Conservation (phyloP, 208 protist species). For the Trypanosomatidae sp. region DNA sequence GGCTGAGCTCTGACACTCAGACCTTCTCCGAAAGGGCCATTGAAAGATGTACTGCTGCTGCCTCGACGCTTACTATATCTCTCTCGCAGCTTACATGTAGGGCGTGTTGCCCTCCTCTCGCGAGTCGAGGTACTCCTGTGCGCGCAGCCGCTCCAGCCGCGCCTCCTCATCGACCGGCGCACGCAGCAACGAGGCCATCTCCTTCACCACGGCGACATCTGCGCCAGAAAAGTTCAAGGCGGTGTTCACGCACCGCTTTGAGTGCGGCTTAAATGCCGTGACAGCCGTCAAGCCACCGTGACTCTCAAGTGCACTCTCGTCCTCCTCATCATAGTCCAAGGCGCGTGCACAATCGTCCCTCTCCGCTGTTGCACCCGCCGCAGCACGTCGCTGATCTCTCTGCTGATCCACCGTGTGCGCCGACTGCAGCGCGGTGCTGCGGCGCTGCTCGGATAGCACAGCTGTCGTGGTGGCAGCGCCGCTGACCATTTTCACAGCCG, state of each 20-base stretch:
- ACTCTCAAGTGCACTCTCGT: too few species aligned
- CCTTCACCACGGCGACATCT: slow-evolving; percentile 32
- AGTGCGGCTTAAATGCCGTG: neutral
- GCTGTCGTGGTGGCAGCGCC: neutral
- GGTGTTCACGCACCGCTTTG: slow-evolving; percentile 15
- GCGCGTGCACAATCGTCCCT: too few species aligned
- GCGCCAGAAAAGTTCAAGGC: slow-evolving; percentile 25
- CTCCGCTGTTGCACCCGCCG: too few species aligned
- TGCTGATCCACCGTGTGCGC: neutral
- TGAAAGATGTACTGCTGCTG: too few species aligned
- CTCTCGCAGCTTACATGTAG: too few species aligned
- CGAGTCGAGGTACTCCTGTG: slow-evolving; percentile 21
- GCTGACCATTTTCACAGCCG: slow-evolving; percentile 3
- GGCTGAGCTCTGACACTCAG: too few species aligned
- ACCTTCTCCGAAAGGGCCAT: too few species aligned
- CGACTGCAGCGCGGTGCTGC: neutral
- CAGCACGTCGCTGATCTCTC: too few species aligned
- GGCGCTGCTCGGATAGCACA: slow-evolving; percentile 9
- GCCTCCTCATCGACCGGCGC: neutral
- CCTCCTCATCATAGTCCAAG: neutral
- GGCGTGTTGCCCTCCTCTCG: slow-evolving; percentile 19
- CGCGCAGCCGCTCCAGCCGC: neutral
- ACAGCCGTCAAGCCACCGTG: too few species aligned
- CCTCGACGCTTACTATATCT: too few species aligned
- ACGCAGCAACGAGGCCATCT: slow-evolving; percentile 24